Evolutionary conservation across 208 protist species (phyloP).

Genomic region (Lotmaria passim): DNA sequence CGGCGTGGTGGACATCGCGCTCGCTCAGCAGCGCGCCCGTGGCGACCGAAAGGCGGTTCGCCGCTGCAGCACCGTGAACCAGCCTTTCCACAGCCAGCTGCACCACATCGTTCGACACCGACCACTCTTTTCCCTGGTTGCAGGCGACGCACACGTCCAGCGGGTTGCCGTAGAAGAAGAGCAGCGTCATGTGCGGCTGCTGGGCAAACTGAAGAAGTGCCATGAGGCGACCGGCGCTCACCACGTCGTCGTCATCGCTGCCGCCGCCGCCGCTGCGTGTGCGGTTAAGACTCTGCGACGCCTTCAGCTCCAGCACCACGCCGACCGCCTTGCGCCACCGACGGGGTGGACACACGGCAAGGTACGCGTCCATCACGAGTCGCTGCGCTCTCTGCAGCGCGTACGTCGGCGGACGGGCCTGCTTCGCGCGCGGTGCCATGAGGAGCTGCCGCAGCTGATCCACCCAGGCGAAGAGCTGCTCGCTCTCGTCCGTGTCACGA

Average conservation of each 20-base stretch:
- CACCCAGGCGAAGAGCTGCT: constrained; percentile 28
- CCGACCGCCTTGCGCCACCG: constrained; percentile 42
- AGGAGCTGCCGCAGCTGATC: constrained; percentile 21
- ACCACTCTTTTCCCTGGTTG: background rate
- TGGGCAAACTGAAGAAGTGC: constrained; percentile 19
- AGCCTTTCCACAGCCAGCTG: background rate
- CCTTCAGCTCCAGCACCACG: constrained; percentile 17
- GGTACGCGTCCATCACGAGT: constrained; percentile 37
- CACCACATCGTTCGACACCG: background rate
- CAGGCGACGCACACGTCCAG: constrained; percentile 9
- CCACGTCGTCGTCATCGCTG: background rate
- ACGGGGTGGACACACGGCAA: constrained; percentile 32
- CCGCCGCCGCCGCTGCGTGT: too few species aligned
- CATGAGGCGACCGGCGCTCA: constrained; percentile 28
- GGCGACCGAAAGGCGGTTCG: constrained; percentile 17
- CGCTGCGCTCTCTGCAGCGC: constrained; percentile 13
- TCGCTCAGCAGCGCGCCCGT: constrained; percentile 16
- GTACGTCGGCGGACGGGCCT: background rate
- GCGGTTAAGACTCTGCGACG: too few species aligned
- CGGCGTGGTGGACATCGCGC: constrained; percentile 29
- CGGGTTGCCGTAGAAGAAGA: constrained; percentile 36
- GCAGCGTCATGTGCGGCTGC: constrained; percentile 31
- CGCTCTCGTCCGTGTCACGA: background rate
- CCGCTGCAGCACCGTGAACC: background rate
- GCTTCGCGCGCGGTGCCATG: background rate